Percentiles rank a stretch among this genome's conserved stretches.
Evolutionary conservation across 2,329 filamentous ascomycete genomes (phyloP).

Genomic region (Aureobasidium sp.): DNA sequence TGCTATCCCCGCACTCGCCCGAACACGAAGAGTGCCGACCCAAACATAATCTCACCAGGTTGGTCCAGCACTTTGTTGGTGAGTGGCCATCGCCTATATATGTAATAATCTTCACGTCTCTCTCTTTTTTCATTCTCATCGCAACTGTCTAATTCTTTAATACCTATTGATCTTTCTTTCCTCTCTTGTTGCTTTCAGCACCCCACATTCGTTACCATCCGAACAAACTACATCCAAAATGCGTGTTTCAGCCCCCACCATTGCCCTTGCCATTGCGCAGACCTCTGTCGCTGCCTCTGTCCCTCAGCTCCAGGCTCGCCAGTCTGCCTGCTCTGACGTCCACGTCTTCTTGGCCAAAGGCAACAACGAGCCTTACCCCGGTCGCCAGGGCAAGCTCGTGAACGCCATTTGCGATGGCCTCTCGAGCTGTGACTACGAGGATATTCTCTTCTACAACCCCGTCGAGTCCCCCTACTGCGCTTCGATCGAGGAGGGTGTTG

Average conservation of each 20-base stretch:
- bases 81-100: not conserved
- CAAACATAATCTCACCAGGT: slow-evolving; percentile 2
- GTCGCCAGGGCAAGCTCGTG: slow-evolving; percentile 29
- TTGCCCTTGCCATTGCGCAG: slow-evolving; percentile 7
- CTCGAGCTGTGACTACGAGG: slow-evolving; percentile 27
- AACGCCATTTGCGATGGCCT: slow-evolving; percentile 28
- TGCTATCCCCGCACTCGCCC: not conserved
- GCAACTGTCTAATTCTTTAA: not conserved
- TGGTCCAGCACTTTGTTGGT: not conserved
- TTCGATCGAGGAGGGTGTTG: slow-evolving; percentile 18
- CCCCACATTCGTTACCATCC: slow-evolving; percentile 8
- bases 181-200: not conserved
- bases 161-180: not conserved
- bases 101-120: not conserved
- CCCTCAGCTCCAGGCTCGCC: not conserved
- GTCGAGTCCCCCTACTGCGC: slow-evolving; percentile 19
- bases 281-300: not conserved
- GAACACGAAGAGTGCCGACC: not conserved
- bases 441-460: slow-evolving; percentile 24
- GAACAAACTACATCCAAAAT: not conserved
- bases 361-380: slow-evolving; percentile 33
- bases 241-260: not conserved
- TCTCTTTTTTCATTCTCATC: not conserved
- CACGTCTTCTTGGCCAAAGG: slow-evolving; percentile 26
- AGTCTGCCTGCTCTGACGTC: slow-evolving; percentile 19